Percentiles rank a stretch among this genome's conserved stretches.
Evolutionary conservation across 2,329 filamentous ascomycete species (phyloP).

Genomic region (Arthrinium puccinioides): DNA sequence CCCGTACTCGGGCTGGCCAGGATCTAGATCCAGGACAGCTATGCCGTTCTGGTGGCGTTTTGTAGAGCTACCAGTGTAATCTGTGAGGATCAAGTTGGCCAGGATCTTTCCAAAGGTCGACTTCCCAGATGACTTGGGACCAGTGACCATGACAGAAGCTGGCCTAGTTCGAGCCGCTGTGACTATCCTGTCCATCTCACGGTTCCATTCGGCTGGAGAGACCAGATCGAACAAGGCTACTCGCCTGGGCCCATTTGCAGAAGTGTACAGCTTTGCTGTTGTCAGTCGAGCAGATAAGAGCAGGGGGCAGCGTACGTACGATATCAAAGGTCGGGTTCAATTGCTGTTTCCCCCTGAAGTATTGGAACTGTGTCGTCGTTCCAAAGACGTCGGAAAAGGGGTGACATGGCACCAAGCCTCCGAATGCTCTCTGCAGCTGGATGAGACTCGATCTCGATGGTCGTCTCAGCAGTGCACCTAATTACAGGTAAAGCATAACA

Average conservation of each 20-base stretch:
- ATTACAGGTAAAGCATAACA: slow-evolving; percentile 66
- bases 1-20: slow-evolving; percentile 69
- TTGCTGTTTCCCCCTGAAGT: slow-evolving; percentile 15
- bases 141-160: slow-evolving; percentile 52
- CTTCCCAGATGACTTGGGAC: slow-evolving; percentile 67
- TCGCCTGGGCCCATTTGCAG: slow-evolving; percentile 43
- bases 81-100: slow-evolving; percentile 58
- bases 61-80: slow-evolving; percentile 18
- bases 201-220: slow-evolving; percentile 55
- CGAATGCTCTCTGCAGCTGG: slow-evolving; percentile 40
- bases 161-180: slow-evolving; percentile 25
- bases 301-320: slow-evolving; percentile 28
- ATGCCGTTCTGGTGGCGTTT: slow-evolving; percentile 25
- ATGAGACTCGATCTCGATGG: slow-evolving; percentile 45
- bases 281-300: too few relatives aligned
- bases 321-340: slow-evolving; percentile 38
- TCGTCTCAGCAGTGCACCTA: slow-evolving; percentile 40
- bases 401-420: slow-evolving; percentile 52
- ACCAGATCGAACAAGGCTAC: slow-evolving; percentile 45
- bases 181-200: slow-evolving; percentile 42
- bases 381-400: slow-evolving; percentile 63
- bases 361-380: slow-evolving; percentile 31
- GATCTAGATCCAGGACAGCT: slow-evolving; percentile 67
- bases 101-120: slow-evolving; percentile 66
- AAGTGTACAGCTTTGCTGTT: slow-evolving; percentile 48